A percentile compares a stretch with the other conserved stretches of the same genome.
Evolutionary conservation across 352 stramenopile genomes (phyloP).

Genomic region (Phytophthora pini): DNA sequence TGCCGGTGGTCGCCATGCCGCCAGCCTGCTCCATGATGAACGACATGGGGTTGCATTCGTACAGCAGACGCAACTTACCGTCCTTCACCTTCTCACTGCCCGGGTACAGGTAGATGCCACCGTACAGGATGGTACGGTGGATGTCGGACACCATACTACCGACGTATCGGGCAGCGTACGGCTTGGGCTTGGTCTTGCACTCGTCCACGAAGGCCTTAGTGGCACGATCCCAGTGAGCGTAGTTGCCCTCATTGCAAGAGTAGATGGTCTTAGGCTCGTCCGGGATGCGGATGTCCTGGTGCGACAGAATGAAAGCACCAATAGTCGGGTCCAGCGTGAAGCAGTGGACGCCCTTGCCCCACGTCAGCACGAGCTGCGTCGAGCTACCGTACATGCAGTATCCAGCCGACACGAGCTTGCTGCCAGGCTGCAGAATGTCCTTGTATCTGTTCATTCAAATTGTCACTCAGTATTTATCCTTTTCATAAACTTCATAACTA

Average conservation of each 20-base stretch:
- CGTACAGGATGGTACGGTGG: constrained; percentile 98
- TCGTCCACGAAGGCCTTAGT: constrained; percentile 91
- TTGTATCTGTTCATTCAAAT: constrained; percentile 54
- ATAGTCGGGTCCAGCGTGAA: constrained; percentile 99
- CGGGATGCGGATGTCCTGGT: constrained; percentile 95
- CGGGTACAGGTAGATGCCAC: constrained; percentile 98
- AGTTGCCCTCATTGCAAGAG: constrained; percentile 99
- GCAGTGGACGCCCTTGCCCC: constrained; percentile 93
- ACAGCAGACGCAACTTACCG: constrained; percentile 98
- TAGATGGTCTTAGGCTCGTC: constrained; percentile 94
- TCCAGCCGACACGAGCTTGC: constrained; percentile 95
- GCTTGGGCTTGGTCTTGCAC: constrained; percentile 81
- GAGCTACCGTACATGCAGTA: constrained; percentile 99
- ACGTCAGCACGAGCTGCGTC: constrained; percentile 98
- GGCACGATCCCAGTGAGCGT: constrained; percentile 93
- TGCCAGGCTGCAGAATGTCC: constrained; percentile 95
- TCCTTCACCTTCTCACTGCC: constrained; percentile 93
- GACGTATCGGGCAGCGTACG: constrained; percentile 94
- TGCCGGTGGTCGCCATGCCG: constrained; percentile 95
- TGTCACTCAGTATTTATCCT: constrained; percentile 10
- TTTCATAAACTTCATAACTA: background rate
- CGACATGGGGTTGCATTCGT: constrained; percentile 99
- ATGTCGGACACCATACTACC: constrained; percentile 99
- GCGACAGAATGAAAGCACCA: constrained; percentile 98
- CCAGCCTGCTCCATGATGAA: constrained; percentile 98